phyloP scores from a whole-genome alignment of 2,329 filamentous ascomycete species.

The Xylaria sp. region DNA sequence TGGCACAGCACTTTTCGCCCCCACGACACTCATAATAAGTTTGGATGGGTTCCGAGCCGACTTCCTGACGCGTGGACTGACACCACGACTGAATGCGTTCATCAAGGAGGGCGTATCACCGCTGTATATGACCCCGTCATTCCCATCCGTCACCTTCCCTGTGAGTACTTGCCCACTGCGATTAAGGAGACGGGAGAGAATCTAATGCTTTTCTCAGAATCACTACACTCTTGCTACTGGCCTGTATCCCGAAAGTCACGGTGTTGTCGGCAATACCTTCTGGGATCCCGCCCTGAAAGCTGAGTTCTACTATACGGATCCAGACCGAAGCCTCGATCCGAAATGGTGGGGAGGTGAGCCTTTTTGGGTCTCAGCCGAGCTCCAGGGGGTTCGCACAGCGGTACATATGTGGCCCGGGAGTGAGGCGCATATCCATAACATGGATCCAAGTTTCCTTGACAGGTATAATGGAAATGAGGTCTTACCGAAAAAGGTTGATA shows the following conservation, averaged over 20 bases:
- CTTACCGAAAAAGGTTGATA: conserved; percentile 78
- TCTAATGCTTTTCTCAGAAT: conserved; percentile 59
- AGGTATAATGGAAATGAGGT: conserved; percentile 83
- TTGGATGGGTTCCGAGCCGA: conserved; percentile 96
- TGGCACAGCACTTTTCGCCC: conserved; percentile 87
- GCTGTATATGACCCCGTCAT: conserved; percentile 91
- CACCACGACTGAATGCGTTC: conserved; percentile 82
- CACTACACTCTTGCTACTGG: conserved; percentile 95
- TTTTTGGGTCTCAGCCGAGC: conserved; percentile 92
- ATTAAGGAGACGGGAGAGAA: no score
- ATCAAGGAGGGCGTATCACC: conserved; percentile 88
- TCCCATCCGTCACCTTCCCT: conserved; percentile 95
- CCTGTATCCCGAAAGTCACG: conserved; percentile 90
- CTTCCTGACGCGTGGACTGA: conserved; percentile 85
- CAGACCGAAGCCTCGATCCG: conserved; percentile 77
- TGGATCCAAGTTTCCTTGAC: conserved; percentile 84
- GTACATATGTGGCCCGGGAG: conserved; percentile 99
- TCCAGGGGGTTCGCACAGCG: conserved; percentile 79
- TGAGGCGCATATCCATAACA: conserved; percentile 82
- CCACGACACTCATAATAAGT: conserved; percentile 93
- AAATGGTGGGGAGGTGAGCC: conserved; percentile 98
- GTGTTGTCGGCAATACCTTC: conserved; percentile 92
- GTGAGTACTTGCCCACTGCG: conserved; percentile 44
- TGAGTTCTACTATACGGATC: conserved; percentile 90
- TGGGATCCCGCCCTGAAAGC: conserved; percentile 83